Percentiles rank a stretch among this genome's conserved stretches.
These are phyloP conservation scores for Nicotiana undulata DNA, from an alignment of 257 asterid species.

Conservation along the genomic window DNA sequence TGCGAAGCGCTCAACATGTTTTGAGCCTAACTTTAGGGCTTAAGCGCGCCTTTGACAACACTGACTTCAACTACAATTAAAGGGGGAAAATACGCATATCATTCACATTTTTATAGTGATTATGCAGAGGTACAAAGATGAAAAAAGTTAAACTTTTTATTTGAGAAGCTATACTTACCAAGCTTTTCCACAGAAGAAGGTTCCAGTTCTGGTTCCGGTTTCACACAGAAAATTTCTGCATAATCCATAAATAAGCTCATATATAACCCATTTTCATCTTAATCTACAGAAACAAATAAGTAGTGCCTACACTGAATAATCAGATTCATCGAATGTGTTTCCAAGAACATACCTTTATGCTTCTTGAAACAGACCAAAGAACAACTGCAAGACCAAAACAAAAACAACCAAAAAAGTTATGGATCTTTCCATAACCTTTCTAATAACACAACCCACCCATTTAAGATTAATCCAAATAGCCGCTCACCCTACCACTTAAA, in stretches of 20 bases:
- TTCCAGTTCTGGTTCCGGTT: conserved; percentile 29
- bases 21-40: no score
- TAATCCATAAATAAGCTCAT: conserved; percentile 9
- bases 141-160: not conserved
- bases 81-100: not conserved
- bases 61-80: not conserved
- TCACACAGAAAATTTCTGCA: conserved; percentile 67
- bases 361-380: conserved; percentile 73
- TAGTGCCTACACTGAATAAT: not conserved
- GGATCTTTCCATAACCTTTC: not conserved
- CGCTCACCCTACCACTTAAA: no score
- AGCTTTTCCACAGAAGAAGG: conserved; percentile 23
- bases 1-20: no score
- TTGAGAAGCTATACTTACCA: conserved; percentile 18
- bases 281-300: not conserved
- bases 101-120: not conserved
- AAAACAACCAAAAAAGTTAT: not conserved
- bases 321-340: not conserved
- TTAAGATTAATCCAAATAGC: no score
- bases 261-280: not conserved
- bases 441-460: not conserved
- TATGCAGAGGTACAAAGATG: not conserved
- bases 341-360: conserved; percentile 58
- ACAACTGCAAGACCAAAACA: conserved; percentile 38
- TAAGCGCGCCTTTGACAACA: no score